phyloP scores from a whole-genome alignment of 1,284 basidiomycete species.

The Pseudozyma sp. region DNA sequence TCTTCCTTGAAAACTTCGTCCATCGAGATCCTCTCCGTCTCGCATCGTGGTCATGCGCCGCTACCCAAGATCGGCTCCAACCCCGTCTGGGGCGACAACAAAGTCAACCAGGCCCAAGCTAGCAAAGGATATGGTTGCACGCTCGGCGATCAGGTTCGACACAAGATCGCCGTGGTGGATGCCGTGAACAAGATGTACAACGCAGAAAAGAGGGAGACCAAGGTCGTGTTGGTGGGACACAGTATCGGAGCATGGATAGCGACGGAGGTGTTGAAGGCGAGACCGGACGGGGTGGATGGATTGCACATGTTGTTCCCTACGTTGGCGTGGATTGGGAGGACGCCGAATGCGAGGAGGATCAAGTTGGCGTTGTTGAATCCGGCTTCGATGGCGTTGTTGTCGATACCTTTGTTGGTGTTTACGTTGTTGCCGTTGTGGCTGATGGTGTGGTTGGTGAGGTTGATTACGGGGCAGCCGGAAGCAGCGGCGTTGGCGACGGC shows the following conservation, averaged over 20 bases:
- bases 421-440: conserved; percentile 45
- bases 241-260: conserved; percentile 58
- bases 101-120: conserved; percentile 14
- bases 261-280: conserved; percentile 34
- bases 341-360: conserved; percentile 51
- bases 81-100: conserved; percentile 27
- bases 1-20: neutral
- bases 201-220: conserved; percentile 4
- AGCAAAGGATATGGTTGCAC: conserved; percentile 28
- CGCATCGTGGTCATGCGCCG: conserved; percentile 55
- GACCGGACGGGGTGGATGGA: conserved; percentile 33
- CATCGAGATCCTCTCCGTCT: conserved; percentile 54
- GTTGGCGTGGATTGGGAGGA: conserved; percentile 48
- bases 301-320: conserved; percentile 59
- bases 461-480: conserved; percentile 32
- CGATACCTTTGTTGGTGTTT: conserved; percentile 42
- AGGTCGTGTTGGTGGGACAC: conserved; percentile 55
- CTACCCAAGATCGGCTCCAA: conserved; percentile 30
- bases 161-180: conserved; percentile 53
- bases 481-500: conserved; percentile 38
- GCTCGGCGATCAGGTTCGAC: conserved; percentile 52
- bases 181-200: conserved; percentile 31
- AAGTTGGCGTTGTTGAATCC: conserved; percentile 30
- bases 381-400: conserved; percentile 17
- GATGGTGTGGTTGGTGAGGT: conserved; percentile 32